These are phyloP conservation scores for Odonthalia washingtoniensis DNA, from an alignment of 31 red algal species.

Conservation along the genomic window DNA sequence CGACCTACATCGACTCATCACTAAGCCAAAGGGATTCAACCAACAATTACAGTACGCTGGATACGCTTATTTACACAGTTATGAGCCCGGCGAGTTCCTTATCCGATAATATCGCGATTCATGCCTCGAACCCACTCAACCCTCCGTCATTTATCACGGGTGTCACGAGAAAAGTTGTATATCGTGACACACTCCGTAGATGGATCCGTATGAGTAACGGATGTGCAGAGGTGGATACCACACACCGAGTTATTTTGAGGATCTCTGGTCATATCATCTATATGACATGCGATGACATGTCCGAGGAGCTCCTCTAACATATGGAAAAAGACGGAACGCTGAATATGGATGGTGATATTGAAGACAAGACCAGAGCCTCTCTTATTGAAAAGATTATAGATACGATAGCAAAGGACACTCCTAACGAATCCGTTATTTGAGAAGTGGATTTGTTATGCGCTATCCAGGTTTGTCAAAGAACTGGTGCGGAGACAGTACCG, in stretches of 20 bases:
- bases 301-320: conserved; percentile 19
- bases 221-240: conserved; percentile 36
- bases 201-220: conserved; percentile 26
- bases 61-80: too few relatives aligned
- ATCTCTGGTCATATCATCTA: conserved; percentile 26
- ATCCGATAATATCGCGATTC: neutral
- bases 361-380: neutral
- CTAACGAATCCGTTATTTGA: conserved; percentile 30
- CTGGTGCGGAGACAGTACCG: neutral
- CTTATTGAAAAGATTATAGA: conserved; percentile 32
- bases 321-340: neutral
- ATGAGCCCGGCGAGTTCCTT: conserved; percentile 37
- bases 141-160: conserved; percentile 34
- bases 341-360: neutral
- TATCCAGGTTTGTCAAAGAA: conserved; percentile 15
- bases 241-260: neutral
- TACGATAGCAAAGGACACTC: conserved; percentile 37
- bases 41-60: too few relatives aligned
- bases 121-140: neutral
- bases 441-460: conserved; percentile 43
- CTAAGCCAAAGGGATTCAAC: too few relatives aligned
- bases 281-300: conserved; percentile 25
- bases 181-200: conserved; percentile 19
- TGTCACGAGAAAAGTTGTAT: conserved; percentile 26
- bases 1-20: too few relatives aligned